Conservation (phyloP, 2,329 filamentous ascomycete genomes). For the Fusarium ramigenum region DNA sequence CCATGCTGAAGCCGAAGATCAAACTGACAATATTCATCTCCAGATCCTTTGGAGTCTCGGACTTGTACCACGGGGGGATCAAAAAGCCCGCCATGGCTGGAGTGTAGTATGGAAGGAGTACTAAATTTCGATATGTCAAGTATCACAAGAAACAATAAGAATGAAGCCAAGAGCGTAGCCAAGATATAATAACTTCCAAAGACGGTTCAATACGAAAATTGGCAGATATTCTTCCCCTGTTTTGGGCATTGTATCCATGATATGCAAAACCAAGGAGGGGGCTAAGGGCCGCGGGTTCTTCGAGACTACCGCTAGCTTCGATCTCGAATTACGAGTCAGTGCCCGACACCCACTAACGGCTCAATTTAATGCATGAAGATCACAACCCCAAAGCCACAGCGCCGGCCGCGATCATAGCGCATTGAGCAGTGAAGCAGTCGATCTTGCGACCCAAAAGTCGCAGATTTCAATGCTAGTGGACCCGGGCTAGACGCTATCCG, state of each 20-base stretch:
- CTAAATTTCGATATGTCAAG: accelerated
- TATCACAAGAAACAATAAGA: background rate
- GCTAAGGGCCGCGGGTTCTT: background rate
- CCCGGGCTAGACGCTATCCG: background rate
- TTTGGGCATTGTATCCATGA: background rate
- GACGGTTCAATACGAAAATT: background rate
- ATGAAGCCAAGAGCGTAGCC: background rate
- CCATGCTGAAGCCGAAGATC: conserved; percentile 32
- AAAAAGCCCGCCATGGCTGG: conserved; percentile 24
- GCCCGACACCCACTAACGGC: background rate
- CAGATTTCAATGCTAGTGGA: background rate
- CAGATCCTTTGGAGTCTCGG: background rate
- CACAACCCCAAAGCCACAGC: background rate
- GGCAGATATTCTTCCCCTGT: background rate
- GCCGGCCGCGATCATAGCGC: background rate
- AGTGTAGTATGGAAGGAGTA: no score
- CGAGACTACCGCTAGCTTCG: background rate
- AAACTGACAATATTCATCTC: conserved; percentile 29
- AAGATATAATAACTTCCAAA: background rate
- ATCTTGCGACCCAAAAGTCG: background rate
- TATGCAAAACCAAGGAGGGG: background rate
- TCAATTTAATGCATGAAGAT: background rate
- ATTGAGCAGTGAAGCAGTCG: background rate
- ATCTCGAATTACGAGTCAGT: background rate
- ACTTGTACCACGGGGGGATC: conserved; percentile 21